Conservation (phyloP, 768 basidiomycete species). For the Amanita exitialis region DNA sequence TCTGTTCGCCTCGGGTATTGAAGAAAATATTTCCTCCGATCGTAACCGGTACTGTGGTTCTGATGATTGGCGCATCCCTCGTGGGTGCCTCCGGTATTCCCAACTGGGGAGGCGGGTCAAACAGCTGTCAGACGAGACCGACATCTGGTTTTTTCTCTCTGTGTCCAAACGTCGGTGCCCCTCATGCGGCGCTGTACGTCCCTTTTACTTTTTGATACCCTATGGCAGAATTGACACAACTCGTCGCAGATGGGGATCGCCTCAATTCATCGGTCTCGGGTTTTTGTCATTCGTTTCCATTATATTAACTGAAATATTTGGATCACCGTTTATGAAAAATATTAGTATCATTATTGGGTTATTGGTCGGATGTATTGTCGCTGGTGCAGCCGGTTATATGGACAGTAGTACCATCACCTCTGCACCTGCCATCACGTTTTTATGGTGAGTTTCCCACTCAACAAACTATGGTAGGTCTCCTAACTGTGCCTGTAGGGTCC, state of each 20-base stretch:
- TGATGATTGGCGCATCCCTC: constrained; percentile 73
- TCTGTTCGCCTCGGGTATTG: constrained; percentile 54
- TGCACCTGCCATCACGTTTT: constrained; percentile 73
- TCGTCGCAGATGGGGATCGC: constrained; percentile 56
- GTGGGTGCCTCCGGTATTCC: constrained; percentile 65
- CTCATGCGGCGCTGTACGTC: constrained; percentile 52
- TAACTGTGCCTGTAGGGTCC: constrained; percentile 35
- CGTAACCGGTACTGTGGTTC: constrained; percentile 71
- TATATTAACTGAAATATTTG: constrained; percentile 73
- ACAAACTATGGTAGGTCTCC: neutral
- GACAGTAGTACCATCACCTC: constrained; percentile 51
- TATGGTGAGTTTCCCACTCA: constrained; percentile 37
- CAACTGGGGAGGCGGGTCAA: constrained; percentile 82
- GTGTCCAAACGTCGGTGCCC: constrained; percentile 65
- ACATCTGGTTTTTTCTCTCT: constrained; percentile 55
- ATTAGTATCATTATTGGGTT: constrained; percentile 69
- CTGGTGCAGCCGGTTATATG: constrained; percentile 73
- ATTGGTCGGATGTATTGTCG: constrained; percentile 70
- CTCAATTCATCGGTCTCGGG: constrained; percentile 79
- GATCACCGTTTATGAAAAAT: constrained; percentile 79
- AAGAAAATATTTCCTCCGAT: constrained; percentile 71
- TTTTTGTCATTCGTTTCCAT: constrained; percentile 76
- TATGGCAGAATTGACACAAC: neutral
- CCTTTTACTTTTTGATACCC: neutral
- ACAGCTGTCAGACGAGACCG: constrained; percentile 55